A percentile compares a stretch with the other conserved stretches of the same genome.
Evolutionary conservation across 1,139 yeast genomes (phyloP).

Genomic region (Zygoascus sp.): DNA sequence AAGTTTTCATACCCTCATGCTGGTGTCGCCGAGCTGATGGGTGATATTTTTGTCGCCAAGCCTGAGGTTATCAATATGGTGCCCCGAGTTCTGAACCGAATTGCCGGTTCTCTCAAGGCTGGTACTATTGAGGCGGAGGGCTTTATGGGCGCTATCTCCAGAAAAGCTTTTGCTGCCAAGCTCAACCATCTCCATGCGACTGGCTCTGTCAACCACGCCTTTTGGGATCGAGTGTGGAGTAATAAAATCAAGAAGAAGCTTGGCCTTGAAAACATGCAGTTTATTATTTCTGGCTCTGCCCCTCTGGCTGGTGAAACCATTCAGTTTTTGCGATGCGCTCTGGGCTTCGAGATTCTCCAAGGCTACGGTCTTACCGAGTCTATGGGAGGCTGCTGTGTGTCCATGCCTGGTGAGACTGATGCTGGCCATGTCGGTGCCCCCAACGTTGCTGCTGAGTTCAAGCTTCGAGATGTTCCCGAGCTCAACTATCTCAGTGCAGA

Average conservation of each 20-base stretch:
- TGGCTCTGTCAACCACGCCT: slow-evolving; percentile 35
- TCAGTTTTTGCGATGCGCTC: slow-evolving; percentile 56
- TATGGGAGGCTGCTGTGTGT: slow-evolving; percentile 56
- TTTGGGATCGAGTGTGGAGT: slow-evolving; percentile 50
- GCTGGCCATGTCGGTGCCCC: slow-evolving; percentile 63
- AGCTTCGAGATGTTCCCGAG: slow-evolving; percentile 61
- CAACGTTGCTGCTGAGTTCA: slow-evolving; percentile 50
- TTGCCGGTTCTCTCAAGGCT: slow-evolving; percentile 51
- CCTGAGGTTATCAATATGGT: slow-evolving; percentile 55
- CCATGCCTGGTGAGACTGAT: slow-evolving; percentile 44
- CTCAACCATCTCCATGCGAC: slow-evolving; percentile 34
- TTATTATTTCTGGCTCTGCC: slow-evolving; percentile 63
- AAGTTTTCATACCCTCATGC: slow-evolving; percentile 47
- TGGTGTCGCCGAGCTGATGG: slow-evolving; percentile 44
- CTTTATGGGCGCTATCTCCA: slow-evolving; percentile 35
- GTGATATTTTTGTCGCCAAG: slow-evolving; percentile 51
- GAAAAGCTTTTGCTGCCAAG: slow-evolving; percentile 41
- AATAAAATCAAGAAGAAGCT: slow-evolving; percentile 50
- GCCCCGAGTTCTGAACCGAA: slow-evolving; percentile 60
- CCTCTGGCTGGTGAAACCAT: slow-evolving; percentile 63
- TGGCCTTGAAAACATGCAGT: slow-evolving; percentile 51
- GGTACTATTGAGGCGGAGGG: slow-evolving; percentile 37
- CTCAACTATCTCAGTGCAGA: slow-evolving; percentile 58
- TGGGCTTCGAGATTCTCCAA: slow-evolving; percentile 56
- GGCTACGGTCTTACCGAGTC: slow-evolving; percentile 81